Base-by-base conservation (phyloP, 106 monocot species). In the Ottelia alismoides region DNA sequence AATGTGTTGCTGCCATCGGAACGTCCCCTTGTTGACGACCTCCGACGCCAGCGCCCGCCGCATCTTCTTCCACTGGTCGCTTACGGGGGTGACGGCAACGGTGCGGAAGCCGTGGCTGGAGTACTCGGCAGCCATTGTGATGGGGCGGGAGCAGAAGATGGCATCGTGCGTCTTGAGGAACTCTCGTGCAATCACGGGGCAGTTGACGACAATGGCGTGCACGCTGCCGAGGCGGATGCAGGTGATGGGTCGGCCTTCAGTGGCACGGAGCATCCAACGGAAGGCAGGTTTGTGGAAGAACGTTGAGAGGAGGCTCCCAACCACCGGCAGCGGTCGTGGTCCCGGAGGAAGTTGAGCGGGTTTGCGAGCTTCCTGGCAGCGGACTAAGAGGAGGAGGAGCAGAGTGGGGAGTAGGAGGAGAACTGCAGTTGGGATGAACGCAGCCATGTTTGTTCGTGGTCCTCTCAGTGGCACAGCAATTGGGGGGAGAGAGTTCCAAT, bases 21-120 rank as follows among this genome's bases (percentile, higher is more conserved):
- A 61, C 47, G 56, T 72, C 3, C 44, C 3, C 0, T 58, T 49
- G 11, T 40, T 63, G 0, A 81, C 21, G 7, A 81, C 31, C 49
- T 80, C 74, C 0, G 72, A 72, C 17, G 66, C 44, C 1, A 81
- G 10, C 18, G 73, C 51, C 27, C 69, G 26, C 27, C 72, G 48
- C 76, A 81, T 81, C 69, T 81, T 81, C 76, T 70, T 76, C 81
- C 81, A 81, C 29, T 81, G 81, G 7, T 76, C 76, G 0, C 72
- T 69, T 30, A 22, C 52, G 1, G 81, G 68, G 27, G 62, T 1
- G 22, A 68, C 0, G 30, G 28, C 31, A 11, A 61, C 19, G 14
- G 63, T 31, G 18, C 51, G 45, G 55, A 35, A 78, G 0, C 58
- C 59, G 18, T 66, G 31, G 27, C 54, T 21, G 3, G 46, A 22